Percentiles rank a stretch among this genome's conserved stretches.
These are phyloP conservation scores for Lactarius tabidus DNA, from an alignment of 768 basidiomycete genomes.

Conservation along the genomic window DNA sequence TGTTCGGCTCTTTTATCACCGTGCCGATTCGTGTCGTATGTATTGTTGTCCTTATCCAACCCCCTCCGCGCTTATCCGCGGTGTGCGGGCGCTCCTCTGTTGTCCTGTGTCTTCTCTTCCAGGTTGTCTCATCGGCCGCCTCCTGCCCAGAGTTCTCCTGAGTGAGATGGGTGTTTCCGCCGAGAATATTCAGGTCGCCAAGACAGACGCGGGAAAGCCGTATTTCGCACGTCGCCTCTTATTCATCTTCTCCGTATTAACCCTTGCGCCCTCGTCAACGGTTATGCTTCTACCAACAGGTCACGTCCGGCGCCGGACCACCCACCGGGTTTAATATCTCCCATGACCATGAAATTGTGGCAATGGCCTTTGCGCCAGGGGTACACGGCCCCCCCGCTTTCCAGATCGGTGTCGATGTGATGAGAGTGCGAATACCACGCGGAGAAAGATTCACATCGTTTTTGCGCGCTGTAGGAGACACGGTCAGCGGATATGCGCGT, in stretches of 20 bases:
- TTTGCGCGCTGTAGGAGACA: slow-evolving; percentile 57
- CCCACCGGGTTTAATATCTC: slow-evolving; percentile 76
- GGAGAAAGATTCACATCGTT: slow-evolving; percentile 57
- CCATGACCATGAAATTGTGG: slow-evolving; percentile 72
- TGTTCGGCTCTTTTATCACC: slow-evolving; percentile 63
- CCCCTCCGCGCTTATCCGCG: background rate
- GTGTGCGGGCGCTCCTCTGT: background rate
- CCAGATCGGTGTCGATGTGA: slow-evolving; percentile 71
- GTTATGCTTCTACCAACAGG: slow-evolving; percentile 33
- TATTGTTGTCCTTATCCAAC: background rate
- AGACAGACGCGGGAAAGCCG: slow-evolving; percentile 68
- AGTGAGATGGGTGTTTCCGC: slow-evolving; percentile 51
- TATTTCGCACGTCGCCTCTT: slow-evolving; percentile 53
- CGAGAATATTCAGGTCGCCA: slow-evolving; percentile 46
- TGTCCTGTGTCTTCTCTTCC: background rate
- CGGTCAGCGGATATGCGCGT: slow-evolving; percentile 40
- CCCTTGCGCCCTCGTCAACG: background rate
- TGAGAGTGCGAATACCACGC: slow-evolving; percentile 65
- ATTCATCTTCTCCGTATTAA: background rate
- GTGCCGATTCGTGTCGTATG: slow-evolving; percentile 75
- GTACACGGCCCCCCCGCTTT: slow-evolving; percentile 53
- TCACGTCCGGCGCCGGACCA: slow-evolving; percentile 42
- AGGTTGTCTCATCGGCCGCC: slow-evolving; percentile 77
- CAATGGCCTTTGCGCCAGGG: slow-evolving; percentile 52
- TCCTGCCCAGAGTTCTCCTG: slow-evolving; percentile 64